Percentiles rank a stretch among this genome's conserved stretches.
Evolutionary conservation across 345 rosid species (phyloP).

Genomic region (Eucalyptus paniculata): DNA sequence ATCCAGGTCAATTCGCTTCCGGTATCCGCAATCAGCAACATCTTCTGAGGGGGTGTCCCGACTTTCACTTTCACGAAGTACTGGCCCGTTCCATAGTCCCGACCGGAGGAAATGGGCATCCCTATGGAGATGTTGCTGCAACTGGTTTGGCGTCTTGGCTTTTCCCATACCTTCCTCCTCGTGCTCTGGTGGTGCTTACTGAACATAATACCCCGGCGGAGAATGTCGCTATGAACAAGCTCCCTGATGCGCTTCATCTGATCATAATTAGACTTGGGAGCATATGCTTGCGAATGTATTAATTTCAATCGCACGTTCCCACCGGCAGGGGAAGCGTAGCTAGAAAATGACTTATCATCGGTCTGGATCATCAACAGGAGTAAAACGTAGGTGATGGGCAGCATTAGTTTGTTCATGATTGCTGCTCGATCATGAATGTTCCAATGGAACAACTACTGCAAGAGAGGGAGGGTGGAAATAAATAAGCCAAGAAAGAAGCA

Average conservation of each 20-base stretch:
- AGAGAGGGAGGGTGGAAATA: background rate
- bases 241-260: constrained; percentile 10
- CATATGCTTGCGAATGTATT: background rate
- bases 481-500: background rate
- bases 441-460: background rate
- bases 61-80: constrained; percentile 31
- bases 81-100: constrained; percentile 34
- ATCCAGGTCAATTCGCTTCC: constrained; percentile 57
- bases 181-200: background rate
- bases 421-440: background rate
- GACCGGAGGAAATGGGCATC: constrained; percentile 26
- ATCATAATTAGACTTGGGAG: background rate
- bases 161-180: background rate
- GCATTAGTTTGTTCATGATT: background rate
- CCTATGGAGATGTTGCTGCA: background rate
- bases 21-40: constrained; percentile 40
- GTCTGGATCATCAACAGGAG: background rate
- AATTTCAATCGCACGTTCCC: background rate
- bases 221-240: constrained; percentile 17
- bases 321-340: background rate
- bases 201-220: constrained; percentile 17
- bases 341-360: background rate
- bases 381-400: background rate
- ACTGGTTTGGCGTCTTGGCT: background rate
- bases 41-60: constrained; percentile 50